Base-by-base conservation (phyloP, 441 rosid species). In the Erodium chrysanthum region DNA sequence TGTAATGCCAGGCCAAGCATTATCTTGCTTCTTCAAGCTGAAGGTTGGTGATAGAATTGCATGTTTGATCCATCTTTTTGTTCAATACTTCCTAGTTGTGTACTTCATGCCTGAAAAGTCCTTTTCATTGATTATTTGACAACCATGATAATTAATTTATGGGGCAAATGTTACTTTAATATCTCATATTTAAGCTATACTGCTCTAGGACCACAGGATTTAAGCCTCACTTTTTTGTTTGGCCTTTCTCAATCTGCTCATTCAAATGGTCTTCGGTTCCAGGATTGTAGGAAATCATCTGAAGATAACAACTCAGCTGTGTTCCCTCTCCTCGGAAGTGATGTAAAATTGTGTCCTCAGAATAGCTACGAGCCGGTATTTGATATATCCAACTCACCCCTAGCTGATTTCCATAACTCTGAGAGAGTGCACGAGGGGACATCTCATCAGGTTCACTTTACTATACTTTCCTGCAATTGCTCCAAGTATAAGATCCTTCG, bases 21-120 rank as follows among this genome's bases (percentile, higher is more conserved):
- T 92, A 70, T 84, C 98, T 4, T 88, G 87, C 77, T 88, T 84
- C 86, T 87, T 95, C 78, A 82, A 78, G 85, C 87, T 95, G 31
- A 88, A 84, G 99, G 97, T 94, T 46, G 62, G 76, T 74, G 11
- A 18, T 71, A 48, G 71, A 68, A 68, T 71, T 56, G 58, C 42
- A 22, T 62, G 50, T 23, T 58, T 48, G 66, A 23, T 10, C 66
- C 17, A 14, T 52, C 27, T 9, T 11, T 6, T 0, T 44, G 42
- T 11, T 66, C 18, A 66, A 15, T 71, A 7, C 58, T 63, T 58
- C 60, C 21, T 37, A 15, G 18, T 71, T 37, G 42, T 58, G 37
- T 33, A 33, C 7, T 7, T 33, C 37, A 33, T 33, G 37, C 37
- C 37, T 33, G 37, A 33, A 33, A 33, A 8, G 7, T 2, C 14